A percentile compares a stretch with the other conserved stretches of the same genome.
phyloP scores from a whole-genome alignment of 2,329 filamentous ascomycete species.

The Claviceps digitariae region DNA sequence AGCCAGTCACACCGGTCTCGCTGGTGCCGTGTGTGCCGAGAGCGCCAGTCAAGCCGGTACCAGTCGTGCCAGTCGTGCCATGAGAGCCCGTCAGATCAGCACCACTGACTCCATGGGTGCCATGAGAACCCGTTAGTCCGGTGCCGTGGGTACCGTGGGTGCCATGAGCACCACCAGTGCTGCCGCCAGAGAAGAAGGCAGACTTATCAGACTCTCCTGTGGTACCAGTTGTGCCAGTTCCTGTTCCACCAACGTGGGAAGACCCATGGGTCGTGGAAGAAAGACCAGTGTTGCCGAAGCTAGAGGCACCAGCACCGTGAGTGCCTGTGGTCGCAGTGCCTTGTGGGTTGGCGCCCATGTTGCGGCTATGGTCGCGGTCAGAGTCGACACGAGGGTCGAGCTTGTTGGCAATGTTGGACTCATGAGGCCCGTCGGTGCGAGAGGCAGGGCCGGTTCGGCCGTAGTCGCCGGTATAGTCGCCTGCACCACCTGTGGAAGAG shows the following conservation, averaged over 20 bases:
- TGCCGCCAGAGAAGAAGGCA: background rate
- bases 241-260: background rate
- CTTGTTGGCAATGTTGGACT: conserved; percentile 34
- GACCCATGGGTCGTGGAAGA: background rate
- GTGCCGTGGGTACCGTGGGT: background rate
- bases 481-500: conserved; percentile 3
- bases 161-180: conserved; percentile 11
- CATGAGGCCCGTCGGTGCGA: conserved; percentile 31
- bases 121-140: conserved; percentile 8
- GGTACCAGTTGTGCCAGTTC: background rate
- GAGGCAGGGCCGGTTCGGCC: conserved; percentile 15
- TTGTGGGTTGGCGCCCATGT: conserved; percentile 20
- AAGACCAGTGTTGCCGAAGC: background rate
- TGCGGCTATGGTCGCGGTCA: conserved; percentile 30
- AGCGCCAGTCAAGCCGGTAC: background rate
- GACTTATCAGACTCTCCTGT: conserved; percentile 11
- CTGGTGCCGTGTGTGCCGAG: conserved; percentile 5
- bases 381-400: conserved; percentile 40
- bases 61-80: background rate
- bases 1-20: background rate
- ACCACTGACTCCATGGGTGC: conserved; percentile 17
- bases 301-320: conserved; percentile 1
- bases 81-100: conserved; percentile 7
- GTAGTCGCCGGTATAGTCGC: conserved; percentile 7
- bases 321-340: conserved; percentile 6